phyloP scores from a whole-genome alignment of 176 grass and related monocot genomes.

The Poa pratensis region DNA sequence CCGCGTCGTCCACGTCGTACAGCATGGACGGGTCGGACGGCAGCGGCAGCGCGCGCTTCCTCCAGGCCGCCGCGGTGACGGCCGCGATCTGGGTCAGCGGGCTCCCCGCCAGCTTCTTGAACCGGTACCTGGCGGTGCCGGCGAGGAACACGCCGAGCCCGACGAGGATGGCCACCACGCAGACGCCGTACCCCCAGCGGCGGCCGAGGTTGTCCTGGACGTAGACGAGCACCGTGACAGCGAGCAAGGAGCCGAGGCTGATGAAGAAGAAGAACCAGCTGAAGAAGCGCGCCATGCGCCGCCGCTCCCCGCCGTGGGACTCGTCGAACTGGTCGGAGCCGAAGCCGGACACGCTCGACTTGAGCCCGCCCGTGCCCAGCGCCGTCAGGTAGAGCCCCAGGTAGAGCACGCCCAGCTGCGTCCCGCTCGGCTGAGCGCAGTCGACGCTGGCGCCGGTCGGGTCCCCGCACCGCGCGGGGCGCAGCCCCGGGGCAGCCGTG shows the following conservation, averaged over 20 bases:
- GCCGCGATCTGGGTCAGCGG: conserved; percentile 58
- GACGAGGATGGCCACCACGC: conserved; percentile 32
- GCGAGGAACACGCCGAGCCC: conserved; percentile 52
- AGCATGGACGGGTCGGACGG: conserved; percentile 43
- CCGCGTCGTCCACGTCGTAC: conserved; percentile 36
- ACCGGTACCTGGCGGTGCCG: conserved; percentile 50
- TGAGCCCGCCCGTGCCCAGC: conserved; percentile 80
- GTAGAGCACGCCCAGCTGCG: conserved; percentile 73
- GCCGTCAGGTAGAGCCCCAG: conserved; percentile 78
- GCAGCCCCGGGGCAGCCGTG: conserved; percentile 56
- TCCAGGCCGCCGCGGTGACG: conserved; percentile 44
- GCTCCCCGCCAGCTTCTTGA: conserved; percentile 63
- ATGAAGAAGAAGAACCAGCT: conserved; percentile 70
- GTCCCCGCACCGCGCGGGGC: conserved; percentile 48
- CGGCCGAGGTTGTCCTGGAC: conserved; percentile 54
- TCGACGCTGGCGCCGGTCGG: background rate
- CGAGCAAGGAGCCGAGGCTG: conserved; percentile 58
- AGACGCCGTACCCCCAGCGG: conserved; percentile 56
- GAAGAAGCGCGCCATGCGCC: conserved; percentile 61
- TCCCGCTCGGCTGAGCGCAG: conserved; percentile 38
- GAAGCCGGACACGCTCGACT: conserved; percentile 84
- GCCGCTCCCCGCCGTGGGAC: conserved; percentile 48
- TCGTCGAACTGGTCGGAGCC: conserved; percentile 92
- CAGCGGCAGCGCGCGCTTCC: conserved; percentile 43
- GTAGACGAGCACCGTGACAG: conserved; percentile 61